These are phyloP conservation scores for Fraxinus sp. DNA, from an alignment of 305 asterid species.

Conservation along the genomic window DNA sequence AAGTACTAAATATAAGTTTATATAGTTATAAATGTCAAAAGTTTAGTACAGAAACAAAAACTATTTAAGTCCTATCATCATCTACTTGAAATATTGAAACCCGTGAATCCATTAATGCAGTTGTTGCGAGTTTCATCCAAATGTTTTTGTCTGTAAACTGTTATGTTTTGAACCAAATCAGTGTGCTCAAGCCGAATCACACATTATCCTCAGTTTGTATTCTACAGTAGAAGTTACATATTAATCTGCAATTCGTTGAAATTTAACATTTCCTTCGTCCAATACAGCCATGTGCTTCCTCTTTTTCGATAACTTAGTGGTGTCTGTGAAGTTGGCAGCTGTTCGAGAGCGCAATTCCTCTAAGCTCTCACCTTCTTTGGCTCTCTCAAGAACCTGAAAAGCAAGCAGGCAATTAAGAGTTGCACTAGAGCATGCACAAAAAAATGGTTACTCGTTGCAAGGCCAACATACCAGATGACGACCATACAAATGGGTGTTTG, in stretches of 20 bases:
- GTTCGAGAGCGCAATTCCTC: conserved; percentile 82
- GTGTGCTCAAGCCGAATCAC: background rate
- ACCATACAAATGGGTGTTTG: conserved; percentile 83
- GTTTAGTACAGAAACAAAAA: background rate
- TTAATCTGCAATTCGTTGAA: conserved; percentile 45
- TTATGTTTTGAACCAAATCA: background rate
- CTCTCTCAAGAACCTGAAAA: conserved; percentile 82
- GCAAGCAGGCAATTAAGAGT: conserved; percentile 11
- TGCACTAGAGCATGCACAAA: background rate
- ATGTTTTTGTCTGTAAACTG: too few relatives aligned
- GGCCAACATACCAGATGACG: conserved; percentile 82
- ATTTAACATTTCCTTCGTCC: conserved; percentile 57
- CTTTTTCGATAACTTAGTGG: conserved; percentile 57
- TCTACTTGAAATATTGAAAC: background rate
- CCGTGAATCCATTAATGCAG: too few relatives aligned
- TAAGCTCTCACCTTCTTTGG: conserved; percentile 91
- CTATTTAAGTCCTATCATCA: background rate
- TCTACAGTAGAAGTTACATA: background rate
- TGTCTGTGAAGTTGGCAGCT: conserved; percentile 66
- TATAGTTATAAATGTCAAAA: background rate
- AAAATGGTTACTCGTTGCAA: background rate
- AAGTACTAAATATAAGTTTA: too few relatives aligned
- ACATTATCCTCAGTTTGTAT: background rate
- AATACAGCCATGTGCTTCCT: conserved; percentile 55
- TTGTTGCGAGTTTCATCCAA: too few relatives aligned